Evolutionary conservation across 2,329 filamentous ascomycete genomes (phyloP).

Genomic region (Zymoseptoria tritici): DNA sequence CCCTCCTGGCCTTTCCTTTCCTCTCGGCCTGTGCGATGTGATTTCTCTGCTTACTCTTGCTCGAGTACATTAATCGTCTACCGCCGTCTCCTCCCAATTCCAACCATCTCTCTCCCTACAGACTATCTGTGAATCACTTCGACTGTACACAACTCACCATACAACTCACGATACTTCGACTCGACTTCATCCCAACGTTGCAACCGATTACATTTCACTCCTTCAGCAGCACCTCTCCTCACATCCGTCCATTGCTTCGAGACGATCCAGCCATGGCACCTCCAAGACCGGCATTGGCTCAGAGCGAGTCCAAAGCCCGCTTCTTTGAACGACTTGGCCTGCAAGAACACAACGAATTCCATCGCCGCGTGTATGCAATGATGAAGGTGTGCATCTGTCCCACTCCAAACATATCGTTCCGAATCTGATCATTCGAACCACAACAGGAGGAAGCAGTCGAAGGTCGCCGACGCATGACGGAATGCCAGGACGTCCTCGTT

Average conservation of each 20-base stretch:
- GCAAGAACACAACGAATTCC: constrained; percentile 30
- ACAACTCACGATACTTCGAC: background rate
- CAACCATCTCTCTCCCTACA: background rate
- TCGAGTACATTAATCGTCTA: background rate
- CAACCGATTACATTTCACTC: background rate
- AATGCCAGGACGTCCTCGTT: constrained; percentile 33
- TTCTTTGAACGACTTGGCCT: constrained; percentile 38
- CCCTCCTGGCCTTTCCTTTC: background rate
- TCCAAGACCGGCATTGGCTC: constrained; percentile 30
- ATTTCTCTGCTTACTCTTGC: background rate
- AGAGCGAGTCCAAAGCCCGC: constrained; percentile 39
- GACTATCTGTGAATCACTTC: background rate
- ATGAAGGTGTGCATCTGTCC: constrained; percentile 34
- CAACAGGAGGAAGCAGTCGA: constrained; percentile 37
- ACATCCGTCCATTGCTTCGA: background rate
- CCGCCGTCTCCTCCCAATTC: background rate
- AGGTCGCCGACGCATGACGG: constrained; percentile 37
- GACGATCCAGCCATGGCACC: constrained; percentile 20
- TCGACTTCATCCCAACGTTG: background rate
- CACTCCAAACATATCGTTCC: background rate
- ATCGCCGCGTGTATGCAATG: constrained; percentile 34
- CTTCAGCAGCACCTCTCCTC: background rate
- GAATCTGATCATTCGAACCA: background rate
- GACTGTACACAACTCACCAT: background rate
- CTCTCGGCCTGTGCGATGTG: background rate